phyloP scores from a whole-genome alignment of 192 early-diverging fungal genomes.

The Umbelopsis isabellina region DNA sequence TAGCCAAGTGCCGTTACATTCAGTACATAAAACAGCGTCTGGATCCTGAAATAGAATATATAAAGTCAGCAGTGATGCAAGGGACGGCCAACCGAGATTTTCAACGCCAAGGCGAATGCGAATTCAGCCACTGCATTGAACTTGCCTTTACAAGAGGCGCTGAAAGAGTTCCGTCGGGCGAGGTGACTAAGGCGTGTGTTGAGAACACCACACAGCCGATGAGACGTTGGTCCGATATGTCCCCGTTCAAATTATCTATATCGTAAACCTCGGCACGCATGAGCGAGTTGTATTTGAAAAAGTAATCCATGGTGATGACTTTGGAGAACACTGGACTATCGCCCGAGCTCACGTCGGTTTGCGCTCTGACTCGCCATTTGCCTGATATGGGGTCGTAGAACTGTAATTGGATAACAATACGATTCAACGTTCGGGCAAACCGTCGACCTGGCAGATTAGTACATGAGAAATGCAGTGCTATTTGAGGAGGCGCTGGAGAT shows the following conservation, averaged over 20 bases:
- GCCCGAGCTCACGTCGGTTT: conserved; percentile 7
- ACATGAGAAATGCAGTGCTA: conserved; percentile 21
- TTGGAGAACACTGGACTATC: conserved; percentile 19
- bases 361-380: conserved; percentile 13
- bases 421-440: not conserved
- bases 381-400: conserved; percentile 16
- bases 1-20: conserved; percentile 20
- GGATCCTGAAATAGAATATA: not conserved
- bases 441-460: conserved; percentile 9
- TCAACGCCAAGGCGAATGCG: no score
- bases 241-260: not conserved
- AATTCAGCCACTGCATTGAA: no score
- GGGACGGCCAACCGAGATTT: no score
- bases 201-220: conserved; percentile 15
- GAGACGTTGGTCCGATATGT: not conserved
- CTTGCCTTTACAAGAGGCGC: not conserved
- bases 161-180: not conserved
- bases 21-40: conserved; percentile 10
- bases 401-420: conserved; percentile 2
- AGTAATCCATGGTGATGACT: conserved; percentile 21
- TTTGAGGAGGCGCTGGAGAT: conserved; percentile 13
- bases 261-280: conserved; percentile 17
- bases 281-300: conserved; percentile 13
- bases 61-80: not conserved
- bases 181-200: conserved; percentile 4